A percentile compares a stretch with the other conserved stretches of the same genome.
Evolutionary conservation across 2,329 filamentous ascomycete genomes (phyloP).

Genomic region (Ceratocystis smalleyi): DNA sequence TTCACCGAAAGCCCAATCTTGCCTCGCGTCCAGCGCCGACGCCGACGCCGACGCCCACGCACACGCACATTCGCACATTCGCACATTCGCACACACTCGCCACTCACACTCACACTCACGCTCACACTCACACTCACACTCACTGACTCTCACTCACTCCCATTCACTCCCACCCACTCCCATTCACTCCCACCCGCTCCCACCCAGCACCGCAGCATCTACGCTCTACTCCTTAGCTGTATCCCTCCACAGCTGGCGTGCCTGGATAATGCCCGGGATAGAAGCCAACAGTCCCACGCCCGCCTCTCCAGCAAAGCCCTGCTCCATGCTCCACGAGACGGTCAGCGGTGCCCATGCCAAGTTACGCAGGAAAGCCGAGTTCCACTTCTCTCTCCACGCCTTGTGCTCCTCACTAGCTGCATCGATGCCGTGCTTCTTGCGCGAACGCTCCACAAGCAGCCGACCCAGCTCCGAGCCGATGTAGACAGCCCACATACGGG

Average conservation of each 20-base stretch:
- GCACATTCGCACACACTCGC: neutral
- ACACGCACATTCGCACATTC: neutral
- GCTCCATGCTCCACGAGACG: slow-evolving; percentile 63
- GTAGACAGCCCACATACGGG: slow-evolving; percentile 65
- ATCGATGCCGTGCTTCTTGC: slow-evolving; percentile 25
- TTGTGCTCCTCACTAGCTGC: slow-evolving; percentile 27
- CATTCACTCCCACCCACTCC: too few relatives aligned
- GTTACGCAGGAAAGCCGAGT: slow-evolving; percentile 53
- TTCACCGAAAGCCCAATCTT: neutral
- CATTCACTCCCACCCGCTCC: too few relatives aligned
- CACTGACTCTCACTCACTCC: too few relatives aligned
- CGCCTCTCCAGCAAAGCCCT: slow-evolving; percentile 32
- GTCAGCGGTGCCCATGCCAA: slow-evolving; percentile 67
- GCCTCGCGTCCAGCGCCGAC: too few relatives aligned
- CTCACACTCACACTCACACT: too few relatives aligned
- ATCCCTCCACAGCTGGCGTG: slow-evolving; percentile 27
- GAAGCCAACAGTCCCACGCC: slow-evolving; percentile 24
- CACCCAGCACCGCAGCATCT: too few relatives aligned
- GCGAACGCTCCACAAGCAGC: slow-evolving; percentile 35
- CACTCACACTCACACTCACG: too few relatives aligned
- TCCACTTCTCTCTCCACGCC: slow-evolving; percentile 39
- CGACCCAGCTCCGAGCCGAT: slow-evolving; percentile 60
- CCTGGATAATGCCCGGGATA: slow-evolving; percentile 27
- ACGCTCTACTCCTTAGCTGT: slow-evolving; percentile 19
- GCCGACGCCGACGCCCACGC: too few relatives aligned